A percentile compares a stretch with the other conserved stretches of the same genome.
Conservation (phyloP, 164 flowering plant genomes). For the Nymphaea colorata region DNA sequence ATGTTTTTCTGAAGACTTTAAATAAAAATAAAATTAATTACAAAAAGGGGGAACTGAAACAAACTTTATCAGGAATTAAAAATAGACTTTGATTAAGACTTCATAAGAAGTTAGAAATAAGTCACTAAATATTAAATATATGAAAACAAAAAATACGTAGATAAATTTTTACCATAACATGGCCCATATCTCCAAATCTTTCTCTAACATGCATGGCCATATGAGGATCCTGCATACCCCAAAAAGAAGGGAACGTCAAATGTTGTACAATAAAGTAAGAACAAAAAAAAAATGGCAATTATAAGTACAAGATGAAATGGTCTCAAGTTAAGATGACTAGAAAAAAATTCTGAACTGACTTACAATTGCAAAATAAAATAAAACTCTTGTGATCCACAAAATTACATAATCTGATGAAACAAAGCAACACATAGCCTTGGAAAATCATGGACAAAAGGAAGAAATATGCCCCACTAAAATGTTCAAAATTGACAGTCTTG, state of each 20-base stretch:
- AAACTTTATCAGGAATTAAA: no score
- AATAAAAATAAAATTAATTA: no score
- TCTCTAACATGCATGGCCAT: slow-evolving; percentile 76
- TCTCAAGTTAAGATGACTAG: no score
- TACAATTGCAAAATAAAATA: background rate
- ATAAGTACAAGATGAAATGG: no score
- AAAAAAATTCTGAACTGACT: no score
- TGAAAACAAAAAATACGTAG: background rate
- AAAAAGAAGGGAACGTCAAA: background rate
- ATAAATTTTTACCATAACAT: slow-evolving; percentile 34
- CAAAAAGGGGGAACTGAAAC: no score
- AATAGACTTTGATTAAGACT: background rate
- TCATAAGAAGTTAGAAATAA: background rate
- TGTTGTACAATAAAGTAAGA: no score
- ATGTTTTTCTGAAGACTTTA: no score
- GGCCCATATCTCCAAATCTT: slow-evolving; percentile 39
- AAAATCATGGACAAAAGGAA: background rate
- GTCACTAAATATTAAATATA: background rate
- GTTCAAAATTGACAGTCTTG: no score
- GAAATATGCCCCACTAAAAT: no score
- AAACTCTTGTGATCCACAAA: background rate
- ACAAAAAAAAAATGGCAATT: no score
- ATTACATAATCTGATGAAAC: background rate
- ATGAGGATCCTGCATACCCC: slow-evolving; percentile 55
- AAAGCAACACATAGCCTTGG: background rate